Percentiles rank a stretch among this genome's conserved stretches.
Conservation (phyloP, 495 filamentous ascomycete species). For the Aspergillus baeticus region DNA sequence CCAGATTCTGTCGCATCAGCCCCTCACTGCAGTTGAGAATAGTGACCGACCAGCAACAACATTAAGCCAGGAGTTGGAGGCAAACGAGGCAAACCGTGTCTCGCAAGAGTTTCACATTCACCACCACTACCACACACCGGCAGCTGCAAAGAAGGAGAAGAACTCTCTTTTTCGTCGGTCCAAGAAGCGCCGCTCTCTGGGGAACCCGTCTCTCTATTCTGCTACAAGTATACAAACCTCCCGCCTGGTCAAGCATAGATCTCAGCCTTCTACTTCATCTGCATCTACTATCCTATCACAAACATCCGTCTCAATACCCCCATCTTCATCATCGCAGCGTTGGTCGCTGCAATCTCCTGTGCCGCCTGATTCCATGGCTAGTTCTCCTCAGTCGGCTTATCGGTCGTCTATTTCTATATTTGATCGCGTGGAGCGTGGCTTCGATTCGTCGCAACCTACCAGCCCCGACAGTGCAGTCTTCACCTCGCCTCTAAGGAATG, state of each 20-base stretch:
- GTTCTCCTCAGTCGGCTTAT: slow-evolving; percentile 74
- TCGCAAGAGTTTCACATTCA: slow-evolving; percentile 85
- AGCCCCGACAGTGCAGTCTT: slow-evolving; percentile 72
- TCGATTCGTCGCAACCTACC: slow-evolving; percentile 64
- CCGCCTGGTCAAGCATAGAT: slow-evolving; percentile 37
- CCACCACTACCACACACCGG: slow-evolving; percentile 81
- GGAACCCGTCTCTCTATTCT: slow-evolving; percentile 61
- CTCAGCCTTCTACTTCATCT: slow-evolving; percentile 48
- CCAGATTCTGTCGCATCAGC: slow-evolving; percentile 79
- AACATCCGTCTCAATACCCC: slow-evolving; percentile 60
- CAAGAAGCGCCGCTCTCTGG: slow-evolving; percentile 66
- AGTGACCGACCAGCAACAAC: slow-evolving; percentile 39
- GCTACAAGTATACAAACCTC: slow-evolving; percentile 41
- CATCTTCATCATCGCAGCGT: slow-evolving; percentile 46
- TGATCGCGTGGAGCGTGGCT: slow-evolving; percentile 58
- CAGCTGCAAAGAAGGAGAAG: slow-evolving; percentile 50
- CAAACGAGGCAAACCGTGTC: slow-evolving; percentile 47
- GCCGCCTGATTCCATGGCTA: slow-evolving; percentile 66
- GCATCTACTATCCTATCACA: slow-evolving; percentile 61
- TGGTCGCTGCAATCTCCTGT: slow-evolving; percentile 71
- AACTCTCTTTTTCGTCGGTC: slow-evolving; percentile 49
- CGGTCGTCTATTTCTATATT: slow-evolving; percentile 70
- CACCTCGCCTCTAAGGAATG: slow-evolving; percentile 40
- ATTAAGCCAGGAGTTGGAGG: slow-evolving; percentile 67
- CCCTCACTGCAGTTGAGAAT: slow-evolving; percentile 42